These are phyloP conservation scores for Kodamaea leandrae DNA, from an alignment of 805 yeast genomes.

Conservation along the genomic window DNA sequence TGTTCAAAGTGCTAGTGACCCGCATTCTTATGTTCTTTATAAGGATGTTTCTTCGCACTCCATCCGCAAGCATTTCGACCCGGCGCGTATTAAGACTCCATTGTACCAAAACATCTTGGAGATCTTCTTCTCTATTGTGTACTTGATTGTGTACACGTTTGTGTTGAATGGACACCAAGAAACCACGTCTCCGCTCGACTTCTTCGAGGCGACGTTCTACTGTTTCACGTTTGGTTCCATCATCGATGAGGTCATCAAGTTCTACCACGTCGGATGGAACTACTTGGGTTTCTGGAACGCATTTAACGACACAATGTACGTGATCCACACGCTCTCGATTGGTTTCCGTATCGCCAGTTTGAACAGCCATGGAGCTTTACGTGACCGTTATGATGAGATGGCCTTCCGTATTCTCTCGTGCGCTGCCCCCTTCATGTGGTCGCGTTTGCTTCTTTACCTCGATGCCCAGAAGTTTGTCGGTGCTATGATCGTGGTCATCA, in stretches of 20 bases:
- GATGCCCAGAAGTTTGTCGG: constrained; percentile 84
- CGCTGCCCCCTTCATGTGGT: constrained; percentile 87
- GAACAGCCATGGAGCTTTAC: constrained; percentile 16
- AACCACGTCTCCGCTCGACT: constrained; percentile 29
- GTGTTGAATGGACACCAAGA: constrained; percentile 59
- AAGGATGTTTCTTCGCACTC: constrained; percentile 55
- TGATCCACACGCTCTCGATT: constrained; percentile 51
- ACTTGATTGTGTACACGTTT: constrained; percentile 58
- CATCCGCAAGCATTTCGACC: constrained; percentile 66
- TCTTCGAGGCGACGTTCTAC: constrained; percentile 57
- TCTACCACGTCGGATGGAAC: constrained; percentile 71
- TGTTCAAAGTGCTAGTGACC: constrained; percentile 67
- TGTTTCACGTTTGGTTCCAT: constrained; percentile 65
- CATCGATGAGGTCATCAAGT: constrained; percentile 64
- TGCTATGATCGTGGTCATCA: constrained; percentile 80
- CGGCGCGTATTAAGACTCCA: constrained; percentile 83
- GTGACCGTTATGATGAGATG: constrained; percentile 46
- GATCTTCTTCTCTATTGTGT: constrained; percentile 62
- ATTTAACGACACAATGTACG: constrained; percentile 70
- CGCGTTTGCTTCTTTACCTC: constrained; percentile 67
- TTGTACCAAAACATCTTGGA: constrained; percentile 75
- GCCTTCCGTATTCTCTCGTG: constrained; percentile 72
- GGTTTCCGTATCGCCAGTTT: constrained; percentile 50
- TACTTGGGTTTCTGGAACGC: constrained; percentile 78
- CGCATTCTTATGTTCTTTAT: constrained; percentile 65